phyloP scores from a whole-genome alignment of 192 early-diverging fungal genomes.

The Coemansia nantahalensis region DNA sequence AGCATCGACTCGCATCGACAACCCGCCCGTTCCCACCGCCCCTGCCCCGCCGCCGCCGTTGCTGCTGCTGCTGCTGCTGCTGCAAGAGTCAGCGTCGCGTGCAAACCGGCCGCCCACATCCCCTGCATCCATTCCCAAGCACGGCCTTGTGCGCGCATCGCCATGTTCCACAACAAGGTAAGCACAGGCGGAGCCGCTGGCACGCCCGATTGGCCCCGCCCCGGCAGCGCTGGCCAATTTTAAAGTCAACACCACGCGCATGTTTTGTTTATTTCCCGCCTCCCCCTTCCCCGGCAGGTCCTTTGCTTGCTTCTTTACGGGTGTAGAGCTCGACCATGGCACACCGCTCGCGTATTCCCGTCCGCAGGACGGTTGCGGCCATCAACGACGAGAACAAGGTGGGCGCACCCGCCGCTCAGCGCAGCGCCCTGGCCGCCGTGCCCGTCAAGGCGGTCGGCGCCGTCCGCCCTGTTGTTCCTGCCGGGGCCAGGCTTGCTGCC shows the following conservation, averaged over 20 bases:
- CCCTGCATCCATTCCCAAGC: not conserved
- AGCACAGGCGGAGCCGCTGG: not conserved
- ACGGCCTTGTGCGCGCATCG: not conserved
- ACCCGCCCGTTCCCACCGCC: too few relatives aligned
- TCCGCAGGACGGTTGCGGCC: constrained; percentile 18
- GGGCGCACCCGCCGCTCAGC: constrained; percentile 1
- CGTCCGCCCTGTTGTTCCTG: too few relatives aligned
- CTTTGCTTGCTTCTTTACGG: too few relatives aligned
- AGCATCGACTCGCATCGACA: too few relatives aligned
- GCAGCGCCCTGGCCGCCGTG: constrained; percentile 10
- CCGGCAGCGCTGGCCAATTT: not conserved
- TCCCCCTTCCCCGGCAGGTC: not conserved
- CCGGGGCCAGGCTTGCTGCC: too few relatives aligned
- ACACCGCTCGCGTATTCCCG: constrained; percentile 42
- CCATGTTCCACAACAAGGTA: constrained; percentile 53
- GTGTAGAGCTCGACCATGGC: constrained; percentile 39
- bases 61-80: too few relatives aligned
- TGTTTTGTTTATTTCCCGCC: not conserved
- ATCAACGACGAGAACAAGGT: constrained; percentile 46
- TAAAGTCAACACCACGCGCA: not conserved
- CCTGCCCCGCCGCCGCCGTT: too few relatives aligned
- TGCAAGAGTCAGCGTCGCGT: too few relatives aligned
- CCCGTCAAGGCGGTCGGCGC: constrained; percentile 7
- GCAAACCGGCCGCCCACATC: too few relatives aligned
- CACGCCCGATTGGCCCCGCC: too few relatives aligned